Conservation (phyloP, 2,329 filamentous ascomycete species). For the Botrytis paeoniae region DNA sequence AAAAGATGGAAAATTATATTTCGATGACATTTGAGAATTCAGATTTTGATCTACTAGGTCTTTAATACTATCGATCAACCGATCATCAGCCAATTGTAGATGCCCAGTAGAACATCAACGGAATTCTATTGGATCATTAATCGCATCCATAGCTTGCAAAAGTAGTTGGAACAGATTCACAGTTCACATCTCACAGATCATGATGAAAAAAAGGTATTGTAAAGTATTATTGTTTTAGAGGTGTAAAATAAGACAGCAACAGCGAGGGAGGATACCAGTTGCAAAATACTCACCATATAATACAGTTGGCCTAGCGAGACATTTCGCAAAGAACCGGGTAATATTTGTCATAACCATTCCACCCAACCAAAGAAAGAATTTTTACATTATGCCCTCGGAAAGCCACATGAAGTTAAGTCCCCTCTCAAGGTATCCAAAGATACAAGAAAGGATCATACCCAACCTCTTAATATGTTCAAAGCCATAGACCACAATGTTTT, state of each 20-base stretch:
- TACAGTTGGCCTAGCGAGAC: conserved; percentile 12
- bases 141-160: neutral
- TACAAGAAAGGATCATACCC: conserved; percentile 38
- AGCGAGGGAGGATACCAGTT: conserved; percentile 5
- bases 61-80: neutral
- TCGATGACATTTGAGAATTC: neutral
- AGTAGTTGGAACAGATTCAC: neutral
- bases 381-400: conserved; percentile 30
- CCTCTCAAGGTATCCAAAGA: conserved; percentile 32
- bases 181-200: neutral
- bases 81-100: neutral
- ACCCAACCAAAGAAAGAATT: conserved; percentile 10
- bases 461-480: conserved; percentile 37
- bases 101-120: neutral
- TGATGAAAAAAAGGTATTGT: neutral
- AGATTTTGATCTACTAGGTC: neutral
- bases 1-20: neutral
- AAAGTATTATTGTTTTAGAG: conserved; percentile 12
- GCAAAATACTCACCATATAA: conserved; percentile 23
- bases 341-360: conserved; percentile 13
- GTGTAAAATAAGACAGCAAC: neutral
- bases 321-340: conserved; percentile 12
- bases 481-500: conserved; percentile 31
- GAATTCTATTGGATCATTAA: neutral
- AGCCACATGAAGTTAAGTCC: conserved; percentile 39